phyloP scores from a whole-genome alignment of 2,329 filamentous ascomycete species.

The Colletotrichum endophyticum region DNA sequence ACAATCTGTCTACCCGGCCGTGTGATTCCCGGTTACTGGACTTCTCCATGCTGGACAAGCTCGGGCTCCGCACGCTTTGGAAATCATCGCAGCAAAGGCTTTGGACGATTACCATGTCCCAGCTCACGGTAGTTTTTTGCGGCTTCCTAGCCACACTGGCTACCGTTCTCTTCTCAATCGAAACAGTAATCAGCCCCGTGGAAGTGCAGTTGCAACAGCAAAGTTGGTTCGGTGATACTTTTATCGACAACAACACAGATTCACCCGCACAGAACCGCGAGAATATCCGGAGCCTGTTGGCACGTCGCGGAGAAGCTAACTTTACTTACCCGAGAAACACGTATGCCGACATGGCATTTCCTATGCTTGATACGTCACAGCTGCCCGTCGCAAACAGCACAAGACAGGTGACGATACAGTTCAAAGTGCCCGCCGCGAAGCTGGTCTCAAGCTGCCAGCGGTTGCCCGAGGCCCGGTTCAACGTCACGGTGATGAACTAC shows the following conservation, averaged over 20 bases:
- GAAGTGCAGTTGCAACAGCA: background rate
- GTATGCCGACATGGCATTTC: background rate
- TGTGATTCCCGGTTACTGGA: background rate
- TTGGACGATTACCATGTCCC: background rate
- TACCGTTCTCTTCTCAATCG: background rate
- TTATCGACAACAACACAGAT: background rate
- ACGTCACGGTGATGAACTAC: background rate
- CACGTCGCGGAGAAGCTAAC: background rate
- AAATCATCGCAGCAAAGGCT: background rate
- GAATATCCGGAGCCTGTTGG: background rate
- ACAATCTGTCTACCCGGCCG: background rate
- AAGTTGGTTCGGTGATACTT: background rate
- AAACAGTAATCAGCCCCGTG: background rate
- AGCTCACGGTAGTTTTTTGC: background rate
- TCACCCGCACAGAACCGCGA: background rate
- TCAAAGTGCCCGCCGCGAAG: background rate
- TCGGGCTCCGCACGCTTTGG: background rate
- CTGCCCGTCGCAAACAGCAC: background rate
- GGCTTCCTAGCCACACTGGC: background rate
- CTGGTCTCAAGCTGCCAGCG: background rate
- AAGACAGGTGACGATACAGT: background rate
- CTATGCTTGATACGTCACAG: background rate
- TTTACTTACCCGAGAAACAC: background rate
- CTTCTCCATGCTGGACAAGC: background rate
- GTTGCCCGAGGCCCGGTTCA: background rate